phyloP scores from a whole-genome alignment of 2,329 filamentous ascomycete genomes.

The Cordyceps pruinosa region DNA sequence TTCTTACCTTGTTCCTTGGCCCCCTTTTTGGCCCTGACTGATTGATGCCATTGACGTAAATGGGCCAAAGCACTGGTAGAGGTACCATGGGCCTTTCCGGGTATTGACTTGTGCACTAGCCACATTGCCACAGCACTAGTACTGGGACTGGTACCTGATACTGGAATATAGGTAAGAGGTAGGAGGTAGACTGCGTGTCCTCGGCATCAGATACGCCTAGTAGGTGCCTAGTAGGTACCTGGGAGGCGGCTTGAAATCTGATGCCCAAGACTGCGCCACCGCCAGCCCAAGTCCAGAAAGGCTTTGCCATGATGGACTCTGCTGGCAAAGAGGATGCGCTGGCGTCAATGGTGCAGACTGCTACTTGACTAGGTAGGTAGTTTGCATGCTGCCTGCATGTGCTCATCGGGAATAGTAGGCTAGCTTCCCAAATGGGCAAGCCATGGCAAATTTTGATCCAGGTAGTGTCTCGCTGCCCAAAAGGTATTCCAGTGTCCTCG shows the following conservation, averaged over 20 bases:
- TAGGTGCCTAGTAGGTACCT: too few species aligned
- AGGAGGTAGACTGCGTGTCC: too few species aligned
- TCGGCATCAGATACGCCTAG: too few species aligned
- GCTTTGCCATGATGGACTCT: too few species aligned
- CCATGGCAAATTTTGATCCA: not conserved
- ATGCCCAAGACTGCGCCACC: too few species aligned
- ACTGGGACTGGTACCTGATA: not conserved
- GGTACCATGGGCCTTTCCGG: not conserved
- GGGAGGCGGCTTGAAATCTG: too few species aligned
- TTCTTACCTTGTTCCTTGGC: not conserved
- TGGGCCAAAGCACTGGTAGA: conserved; percentile 6
- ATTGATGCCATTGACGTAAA: conserved; percentile 1
- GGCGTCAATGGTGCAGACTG: not conserved
- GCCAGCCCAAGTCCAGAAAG: too few species aligned
- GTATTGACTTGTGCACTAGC: not conserved
- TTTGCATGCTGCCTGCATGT: not conserved
- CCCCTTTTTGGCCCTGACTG: not conserved
- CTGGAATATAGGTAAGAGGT: too few species aligned
- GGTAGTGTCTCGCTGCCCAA: not conserved
- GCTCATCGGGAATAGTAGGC: conserved; percentile 1
- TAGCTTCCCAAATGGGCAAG: conserved; percentile 4
- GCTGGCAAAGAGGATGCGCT: too few species aligned
- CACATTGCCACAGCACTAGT: too few species aligned
- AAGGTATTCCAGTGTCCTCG: not conserved
- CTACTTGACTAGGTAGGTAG: too few species aligned